Base-by-base conservation (phyloP, 2,329 filamentous ascomycete species). In the Sporothrix schenckii region DNA sequence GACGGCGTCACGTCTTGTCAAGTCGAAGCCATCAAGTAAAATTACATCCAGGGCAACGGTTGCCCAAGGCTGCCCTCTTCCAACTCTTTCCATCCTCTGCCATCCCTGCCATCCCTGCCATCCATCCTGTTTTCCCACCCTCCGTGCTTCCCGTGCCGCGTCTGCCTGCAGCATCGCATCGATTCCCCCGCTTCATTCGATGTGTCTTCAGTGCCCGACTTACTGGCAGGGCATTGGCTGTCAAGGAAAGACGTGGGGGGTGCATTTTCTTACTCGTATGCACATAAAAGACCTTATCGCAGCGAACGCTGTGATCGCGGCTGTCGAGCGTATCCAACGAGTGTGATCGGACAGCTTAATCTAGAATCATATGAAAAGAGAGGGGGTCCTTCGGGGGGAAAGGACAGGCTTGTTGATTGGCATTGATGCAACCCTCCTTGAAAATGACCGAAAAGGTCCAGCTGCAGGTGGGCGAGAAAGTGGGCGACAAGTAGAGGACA, bases 371-470 rank as follows among this genome's bases (percentile, higher is more conserved):
- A 50, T 21, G 44, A 50, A 44, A 24, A 21, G n/a, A 19, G 41
- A 50, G 44, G 61, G 61, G 44, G 61, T 34, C 61, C 61, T 65
- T 44, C 44, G 44, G 60, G 60, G 56, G 21, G 61, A 4, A 1
- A 13, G 41, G 30, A 4, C 44, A 47, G 30, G 27, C 44, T 9
- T 6, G 9, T 34, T 16, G 14, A 44, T 44, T 44, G 41, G 41
- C 44, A 50, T 39, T 66, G 63, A 66, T 66, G 63, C 47, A 66
- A 66, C 63, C 63, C 63, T 65, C 44, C 47, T 13, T 9, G 47
- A 39, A n/a, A 16, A 24, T 34, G 19, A 4, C 14, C 44, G 11
- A 34, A 50, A 65, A 47, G 21, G 61, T 30, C 24, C 61, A 50
- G 24, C 24, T 65, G 61, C 61, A 65, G 61, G 21, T 34, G 24